These are phyloP conservation scores for Clathrospora elynae DNA, from an alignment of 2,329 filamentous ascomycete species.

Conservation along the genomic window DNA sequence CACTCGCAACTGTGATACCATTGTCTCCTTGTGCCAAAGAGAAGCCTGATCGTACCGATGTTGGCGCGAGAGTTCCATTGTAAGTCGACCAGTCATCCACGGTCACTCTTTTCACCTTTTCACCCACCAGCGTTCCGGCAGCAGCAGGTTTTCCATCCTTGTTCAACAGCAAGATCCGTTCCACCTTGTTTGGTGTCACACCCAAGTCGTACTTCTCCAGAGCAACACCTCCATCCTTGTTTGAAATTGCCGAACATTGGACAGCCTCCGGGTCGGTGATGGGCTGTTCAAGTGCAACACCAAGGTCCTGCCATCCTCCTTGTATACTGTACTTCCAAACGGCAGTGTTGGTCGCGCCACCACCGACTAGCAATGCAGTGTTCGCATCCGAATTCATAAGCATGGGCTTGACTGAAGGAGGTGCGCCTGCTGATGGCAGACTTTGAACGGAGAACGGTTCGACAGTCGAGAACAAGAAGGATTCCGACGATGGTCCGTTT, in stretches of 20 bases:
- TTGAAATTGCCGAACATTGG: constrained; percentile 69
- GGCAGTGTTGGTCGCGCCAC: constrained; percentile 66
- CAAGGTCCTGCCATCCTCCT: constrained; percentile 70
- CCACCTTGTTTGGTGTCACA: constrained; percentile 74
- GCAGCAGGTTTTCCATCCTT: constrained; percentile 59
- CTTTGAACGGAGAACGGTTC: constrained; percentile 66
- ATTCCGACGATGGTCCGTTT: constrained; percentile 67
- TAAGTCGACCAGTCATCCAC: constrained; percentile 75
- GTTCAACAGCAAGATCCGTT: constrained; percentile 69
- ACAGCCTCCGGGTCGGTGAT: constrained; percentile 64
- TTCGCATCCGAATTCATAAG: constrained; percentile 75
- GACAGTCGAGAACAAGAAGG: constrained; percentile 72
- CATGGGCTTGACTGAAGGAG: constrained; percentile 70
- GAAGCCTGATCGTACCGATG: constrained; percentile 67
- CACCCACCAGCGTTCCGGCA: constrained; percentile 56
- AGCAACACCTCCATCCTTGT: constrained; percentile 76
- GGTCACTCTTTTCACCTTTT: constrained; percentile 59
- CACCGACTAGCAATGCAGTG: constrained; percentile 76
- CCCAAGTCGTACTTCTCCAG: constrained; percentile 79
- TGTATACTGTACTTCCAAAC: constrained; percentile 73
- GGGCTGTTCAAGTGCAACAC: constrained; percentile 65
- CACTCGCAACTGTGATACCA: constrained; percentile 77
- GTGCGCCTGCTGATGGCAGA: constrained; percentile 56
- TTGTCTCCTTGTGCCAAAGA: constrained; percentile 70
- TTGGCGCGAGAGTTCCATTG: constrained; percentile 74